phyloP scores from a whole-genome alignment of 1,284 basidiomycete species.

The Volvariella surrecta region DNA sequence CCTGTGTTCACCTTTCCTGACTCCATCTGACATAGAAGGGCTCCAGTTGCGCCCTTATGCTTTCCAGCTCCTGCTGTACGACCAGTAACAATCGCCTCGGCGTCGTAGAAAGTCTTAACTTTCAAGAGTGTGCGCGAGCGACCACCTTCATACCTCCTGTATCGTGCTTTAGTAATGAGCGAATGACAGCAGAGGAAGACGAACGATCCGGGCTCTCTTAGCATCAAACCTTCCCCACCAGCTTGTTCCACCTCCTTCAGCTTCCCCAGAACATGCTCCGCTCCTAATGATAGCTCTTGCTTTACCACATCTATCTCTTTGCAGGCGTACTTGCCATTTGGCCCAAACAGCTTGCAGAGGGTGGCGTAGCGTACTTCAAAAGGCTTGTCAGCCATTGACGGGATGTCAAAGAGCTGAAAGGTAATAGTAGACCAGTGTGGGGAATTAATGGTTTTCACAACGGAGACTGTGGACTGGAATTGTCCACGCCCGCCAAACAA shows the following conservation, averaged over 20 bases:
- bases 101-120: slow-evolving; percentile 64
- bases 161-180: not conserved
- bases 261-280: slow-evolving; percentile 44
- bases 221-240: slow-evolving; percentile 64
- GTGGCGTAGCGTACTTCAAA: slow-evolving; percentile 50
- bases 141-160: slow-evolving; percentile 42
- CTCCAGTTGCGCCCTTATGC: slow-evolving; percentile 42
- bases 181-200: slow-evolving; percentile 11
- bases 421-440: slow-evolving; percentile 48
- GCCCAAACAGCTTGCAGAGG: slow-evolving; percentile 39
- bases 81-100: slow-evolving; percentile 54
- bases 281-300: slow-evolving; percentile 38
- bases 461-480: slow-evolving; percentile 51
- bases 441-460: slow-evolving; percentile 49
- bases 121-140: slow-evolving; percentile 50
- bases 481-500: slow-evolving; percentile 52
- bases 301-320: slow-evolving; percentile 42
- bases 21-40: slow-evolving; percentile 55
- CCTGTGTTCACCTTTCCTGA: slow-evolving; percentile 39
- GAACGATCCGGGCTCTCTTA: slow-evolving; percentile 45
- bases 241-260: slow-evolving; percentile 45
- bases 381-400: slow-evolving; percentile 35
- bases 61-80: slow-evolving; percentile 50
- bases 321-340: slow-evolving; percentile 31
- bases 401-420: slow-evolving; percentile 65